Evolutionary conservation across 1,284 basidiomycete species (phyloP), one percentile per base, ranked within the genome.

Genomic region (Cryptococcus sp.): DNA sequence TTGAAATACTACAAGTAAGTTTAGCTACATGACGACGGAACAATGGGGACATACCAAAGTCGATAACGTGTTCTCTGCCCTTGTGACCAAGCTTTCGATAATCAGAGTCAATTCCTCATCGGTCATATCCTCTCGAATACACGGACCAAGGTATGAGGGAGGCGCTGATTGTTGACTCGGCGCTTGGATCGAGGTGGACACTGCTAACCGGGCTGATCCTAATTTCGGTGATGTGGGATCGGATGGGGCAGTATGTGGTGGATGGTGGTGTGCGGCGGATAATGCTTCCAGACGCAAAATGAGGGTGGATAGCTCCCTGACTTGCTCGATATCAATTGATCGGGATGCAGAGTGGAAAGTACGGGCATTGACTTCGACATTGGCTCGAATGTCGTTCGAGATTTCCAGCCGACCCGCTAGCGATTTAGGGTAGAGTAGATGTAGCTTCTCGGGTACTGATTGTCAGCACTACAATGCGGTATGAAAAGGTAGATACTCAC

Each of bases 221-320:
- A 28, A 22, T 40, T 43, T 41, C 25, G 37, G 31, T 22, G 21
- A 32, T 7, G 39, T 24, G 36, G 21, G 37, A 16, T 36, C 48
- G 7, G 19, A 36, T 11, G 28, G 31, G 7, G 52, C 50, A 22
- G 44, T 82, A 46, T 76, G 78, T 63, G 83, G 82, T 47, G 78
- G 77, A 46, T 13, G 79, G 73, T 7, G 76, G 62, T 83, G 81
- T 0, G 78, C 78, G 5, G 85, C 81, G 7, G 87, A 83, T 13
- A 94, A 79, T 1, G 86, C 83, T 76, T 98, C 92, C 44, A 96
- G 79, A 10, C 92, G 84, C 32, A 96, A 76, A 62, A 86, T 87
- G 16, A 97, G 73, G 59, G 83, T 70, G 1, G 85, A 85, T 42
- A 98, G 77, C 56, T 87, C 82, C 47, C 83, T 82, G 66, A 94